Evolutionary conservation across 768 basidiomycete species (phyloP), one percentile per base, ranked within the genome.

Genomic region (Amanita brunnescens): DNA sequence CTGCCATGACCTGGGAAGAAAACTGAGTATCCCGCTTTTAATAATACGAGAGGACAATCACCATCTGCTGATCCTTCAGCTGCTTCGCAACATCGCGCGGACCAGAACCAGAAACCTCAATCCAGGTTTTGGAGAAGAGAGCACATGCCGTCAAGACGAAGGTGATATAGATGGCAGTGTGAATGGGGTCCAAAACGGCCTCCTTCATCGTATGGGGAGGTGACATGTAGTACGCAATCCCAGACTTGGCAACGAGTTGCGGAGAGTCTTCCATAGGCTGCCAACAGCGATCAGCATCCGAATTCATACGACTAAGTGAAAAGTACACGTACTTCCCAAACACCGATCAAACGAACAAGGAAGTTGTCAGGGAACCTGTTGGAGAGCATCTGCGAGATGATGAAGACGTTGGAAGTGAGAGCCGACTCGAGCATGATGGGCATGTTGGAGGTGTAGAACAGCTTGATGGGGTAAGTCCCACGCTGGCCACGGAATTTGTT

Each of bases 401-500:
- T 89, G 73, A 93, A 98, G 26, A 99, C 83, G 67, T 99, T 95
- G 52, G 83, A 86, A 1, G 91, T 91, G 51, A 98, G 73, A 12
- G 94, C 94, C 12, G 81, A 84, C 71, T 98, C 90, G 54, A 98
- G 80, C 95, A 99, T 99, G 76, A 99, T 98, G 52, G 95, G 95
- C 95, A 97, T 99, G 74, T 98, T 99, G 39, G 83, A 87, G 13
- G 96, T 98, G 71, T 98, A 99, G 74, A 99, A 98, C 33, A 98
- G 81, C 73, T 98, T 98, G 74, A 99, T 80, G 47, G 96, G 96
- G 74, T 97, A 98, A 12, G 81, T 80, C 37, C 91, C 94, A 26
- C 94, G 79, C 67, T 97, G 93, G n/a, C 96, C 96, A 52, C 93
- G 80, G 84, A 93, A 91, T 57, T 83, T 80, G 75, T 90, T 93